phyloP scores from a whole-genome alignment of 2,329 filamentous ascomycete genomes.

The Microdochium bolleyi region DNA sequence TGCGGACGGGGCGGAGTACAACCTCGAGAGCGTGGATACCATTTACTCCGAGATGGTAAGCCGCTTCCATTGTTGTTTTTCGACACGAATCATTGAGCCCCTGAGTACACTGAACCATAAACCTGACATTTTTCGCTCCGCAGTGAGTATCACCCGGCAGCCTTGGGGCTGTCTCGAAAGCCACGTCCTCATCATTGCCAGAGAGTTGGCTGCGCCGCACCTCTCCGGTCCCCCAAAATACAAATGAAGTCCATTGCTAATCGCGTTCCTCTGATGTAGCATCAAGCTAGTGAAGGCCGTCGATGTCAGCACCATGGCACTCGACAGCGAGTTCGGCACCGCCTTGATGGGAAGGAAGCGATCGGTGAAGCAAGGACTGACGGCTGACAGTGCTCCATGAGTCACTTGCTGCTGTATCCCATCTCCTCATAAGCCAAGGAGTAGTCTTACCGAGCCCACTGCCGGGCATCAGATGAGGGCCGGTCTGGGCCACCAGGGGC shows the following conservation, averaged over 20 bases:
- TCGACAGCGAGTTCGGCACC: not conserved
- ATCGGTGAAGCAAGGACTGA: not conserved
- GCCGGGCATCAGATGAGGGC: too few relatives aligned
- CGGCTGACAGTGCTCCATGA: too few relatives aligned
- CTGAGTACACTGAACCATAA: not conserved
- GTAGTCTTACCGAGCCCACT: too few relatives aligned
- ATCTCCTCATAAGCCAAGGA: too few relatives aligned
- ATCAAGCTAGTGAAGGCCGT: not conserved
- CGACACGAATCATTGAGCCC: not conserved
- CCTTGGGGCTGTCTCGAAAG: too few relatives aligned
- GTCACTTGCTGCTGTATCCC: too few relatives aligned
- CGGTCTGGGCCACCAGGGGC: too few relatives aligned
- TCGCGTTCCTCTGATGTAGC: not conserved
- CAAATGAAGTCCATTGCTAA: not conserved
- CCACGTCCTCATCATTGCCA: too few relatives aligned
- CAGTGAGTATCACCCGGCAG: not conserved
- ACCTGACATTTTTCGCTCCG: not conserved
- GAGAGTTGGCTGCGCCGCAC: not conserved
- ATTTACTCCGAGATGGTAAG: not conserved
- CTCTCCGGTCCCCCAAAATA: not conserved
- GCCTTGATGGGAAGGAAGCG: not conserved
- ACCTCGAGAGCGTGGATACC: not conserved
- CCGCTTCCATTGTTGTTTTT: too few relatives aligned
- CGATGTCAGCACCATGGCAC: not conserved
- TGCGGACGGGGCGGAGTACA: not conserved